Evolutionary conservation across 1,139 yeast species (phyloP).

Genomic region (Spencermartinsiella ligniputridi): DNA sequence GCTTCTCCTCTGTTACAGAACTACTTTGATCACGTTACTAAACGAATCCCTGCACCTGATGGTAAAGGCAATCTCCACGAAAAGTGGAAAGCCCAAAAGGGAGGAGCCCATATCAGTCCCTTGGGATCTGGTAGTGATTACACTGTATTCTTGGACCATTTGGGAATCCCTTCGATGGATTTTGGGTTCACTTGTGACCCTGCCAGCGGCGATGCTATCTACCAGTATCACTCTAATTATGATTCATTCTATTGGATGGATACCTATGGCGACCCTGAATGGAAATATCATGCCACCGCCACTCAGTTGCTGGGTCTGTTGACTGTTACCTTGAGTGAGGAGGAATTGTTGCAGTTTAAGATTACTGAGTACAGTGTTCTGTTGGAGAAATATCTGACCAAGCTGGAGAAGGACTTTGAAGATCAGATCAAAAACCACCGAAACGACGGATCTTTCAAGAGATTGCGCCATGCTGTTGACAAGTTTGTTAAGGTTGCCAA

Average conservation of each 20-base stretch:
- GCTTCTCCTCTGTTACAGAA: conserved; percentile 52
- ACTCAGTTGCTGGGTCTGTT: conserved; percentile 50
- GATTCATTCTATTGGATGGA: conserved; percentile 68
- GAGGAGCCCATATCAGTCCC: conserved; percentile 35
- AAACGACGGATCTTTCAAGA: conserved; percentile 19
- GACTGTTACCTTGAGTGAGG: conserved; percentile 45
- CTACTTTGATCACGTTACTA: conserved; percentile 39
- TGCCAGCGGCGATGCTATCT: conserved; percentile 45
- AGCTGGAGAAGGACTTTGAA: not conserved
- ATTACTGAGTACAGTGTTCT: conserved; percentile 37
- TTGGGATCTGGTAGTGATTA: conserved; percentile 68
- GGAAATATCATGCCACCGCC: conserved; percentile 49
- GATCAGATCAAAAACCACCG: not conserved
- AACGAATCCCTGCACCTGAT: conserved; percentile 44
- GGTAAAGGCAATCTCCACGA: conserved; percentile 45
- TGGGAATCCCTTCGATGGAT: conserved; percentile 63
- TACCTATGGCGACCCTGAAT: conserved; percentile 54
- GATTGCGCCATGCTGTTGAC: conserved; percentile 25
- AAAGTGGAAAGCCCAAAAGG: conserved; percentile 46
- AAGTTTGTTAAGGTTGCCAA: conserved; percentile 22
- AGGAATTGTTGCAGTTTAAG: conserved; percentile 41
- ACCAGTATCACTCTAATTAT: conserved; percentile 66
- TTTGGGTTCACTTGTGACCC: conserved; percentile 43
- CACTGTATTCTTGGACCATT: conserved; percentile 61
- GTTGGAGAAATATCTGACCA: conserved; percentile 12